Conservation (phyloP, 2,329 filamentous ascomycete genomes). For the Chrysoporthe deuterocubensis region DNA sequence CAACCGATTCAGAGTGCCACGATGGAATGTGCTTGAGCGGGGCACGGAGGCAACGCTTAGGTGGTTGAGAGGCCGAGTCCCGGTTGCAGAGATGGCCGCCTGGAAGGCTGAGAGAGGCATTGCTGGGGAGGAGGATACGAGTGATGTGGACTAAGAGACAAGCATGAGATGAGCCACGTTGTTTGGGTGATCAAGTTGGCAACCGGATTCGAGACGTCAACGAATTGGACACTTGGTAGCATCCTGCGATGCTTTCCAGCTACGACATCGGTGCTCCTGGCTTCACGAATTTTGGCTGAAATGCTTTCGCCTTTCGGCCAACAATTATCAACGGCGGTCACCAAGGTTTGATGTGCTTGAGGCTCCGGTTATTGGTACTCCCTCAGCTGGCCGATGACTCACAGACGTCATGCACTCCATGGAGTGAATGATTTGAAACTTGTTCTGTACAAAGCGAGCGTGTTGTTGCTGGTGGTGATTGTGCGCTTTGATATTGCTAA, state of each 20-base stretch:
- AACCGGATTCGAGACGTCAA: too few species aligned
- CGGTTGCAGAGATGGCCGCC: conserved; percentile 61
- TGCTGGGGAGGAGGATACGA: conserved; percentile 35
- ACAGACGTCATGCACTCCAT: not conserved
- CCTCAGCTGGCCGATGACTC: not conserved
- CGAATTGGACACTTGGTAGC: too few species aligned
- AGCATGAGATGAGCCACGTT: not conserved
- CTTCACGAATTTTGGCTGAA: too few species aligned
- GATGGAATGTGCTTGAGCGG: conserved; percentile 80
- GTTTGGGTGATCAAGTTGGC: not conserved
- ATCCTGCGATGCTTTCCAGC: too few species aligned
- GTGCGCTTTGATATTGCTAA: not conserved
- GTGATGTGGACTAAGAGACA: conserved; percentile 37
- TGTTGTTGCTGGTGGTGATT: not conserved
- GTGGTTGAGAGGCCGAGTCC: conserved; percentile 80
- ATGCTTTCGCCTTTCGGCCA: too few species aligned
- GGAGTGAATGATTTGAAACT: not conserved
- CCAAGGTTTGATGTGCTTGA: too few species aligned
- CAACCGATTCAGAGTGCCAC: conserved; percentile 86
- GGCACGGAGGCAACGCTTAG: conserved; percentile 83
- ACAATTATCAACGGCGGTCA: too few species aligned
- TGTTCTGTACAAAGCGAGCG: not conserved
- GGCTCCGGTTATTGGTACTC: too few species aligned
- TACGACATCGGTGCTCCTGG: too few species aligned
- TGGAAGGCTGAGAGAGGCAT: conserved; percentile 55